Evolutionary conservation across 169 alveolate species (phyloP), one percentile per base, ranked within the genome.

Genomic region (Eimeria necatrix): DNA sequence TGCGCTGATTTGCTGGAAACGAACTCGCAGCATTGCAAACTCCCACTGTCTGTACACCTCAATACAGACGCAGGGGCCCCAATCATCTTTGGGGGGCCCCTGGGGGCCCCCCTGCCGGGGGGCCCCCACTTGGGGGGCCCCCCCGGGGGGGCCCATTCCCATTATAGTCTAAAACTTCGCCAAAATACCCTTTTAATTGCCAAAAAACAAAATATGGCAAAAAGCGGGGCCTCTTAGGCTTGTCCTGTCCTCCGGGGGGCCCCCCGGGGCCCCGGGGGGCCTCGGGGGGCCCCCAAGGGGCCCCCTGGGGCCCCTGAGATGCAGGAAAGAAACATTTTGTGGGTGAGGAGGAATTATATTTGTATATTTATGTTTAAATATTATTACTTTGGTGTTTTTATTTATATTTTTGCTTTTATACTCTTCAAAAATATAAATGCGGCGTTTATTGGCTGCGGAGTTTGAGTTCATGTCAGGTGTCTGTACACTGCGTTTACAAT

Each of bases 31-130:
- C 8, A 9, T 9, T 9, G 76, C 76, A n/a, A 64, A 64, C 26
- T 64, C 76, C 76, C 76, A 64, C 76, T 64, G 76, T 64, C 76
- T 64, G 76, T 64, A 64, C 76, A 64, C 76, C 76, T 64, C 76
- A 64, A 20, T 64, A 20, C 76, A 64, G 8, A 64, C 41, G 76
- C 76, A 64, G 14, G 76, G 76, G 32, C 76, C 76, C 76, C 76
- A 64, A 9, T 5, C 18, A 64, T 64, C 76, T 64, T 64, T 24
- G 26, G 14, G 76, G 41, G 26, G 76, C 9, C 76, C 76, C 26
- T 64, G 64, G 64, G 64, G 64, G 64, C 20, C 64, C 64, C 64
- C 64, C 64, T 56, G 64, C n/a, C n/a, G n/a, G n/a, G n/a, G n/a
- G n/a, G n/a, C n/a, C 64, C 64, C 41, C 76, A 64, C 20, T 64